A percentile compares a stretch with the other conserved stretches of the same genome.
Conservation (phyloP, 495 filamentous ascomycete genomes). For the Lasiosphaeria ovina region DNA sequence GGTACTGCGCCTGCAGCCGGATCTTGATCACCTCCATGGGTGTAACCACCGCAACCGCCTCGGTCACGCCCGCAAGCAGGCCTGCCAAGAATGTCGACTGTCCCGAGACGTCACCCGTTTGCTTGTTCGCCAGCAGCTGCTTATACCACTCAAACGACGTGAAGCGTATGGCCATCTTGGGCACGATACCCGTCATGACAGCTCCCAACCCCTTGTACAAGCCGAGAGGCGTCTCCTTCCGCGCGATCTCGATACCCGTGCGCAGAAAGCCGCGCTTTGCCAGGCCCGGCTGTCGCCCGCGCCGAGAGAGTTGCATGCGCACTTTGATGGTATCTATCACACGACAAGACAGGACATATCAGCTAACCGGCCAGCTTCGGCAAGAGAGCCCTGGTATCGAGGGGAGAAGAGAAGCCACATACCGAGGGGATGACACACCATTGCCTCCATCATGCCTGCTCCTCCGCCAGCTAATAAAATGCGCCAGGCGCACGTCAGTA, state of each 20-base stretch:
- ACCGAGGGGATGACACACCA: slow-evolving; percentile 95
- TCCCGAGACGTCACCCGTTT: slow-evolving; percentile 67
- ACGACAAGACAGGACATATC: neutral
- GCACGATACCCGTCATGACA: slow-evolving; percentile 93
- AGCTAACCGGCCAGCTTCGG: neutral
- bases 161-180: slow-evolving; percentile 99
- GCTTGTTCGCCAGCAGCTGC: slow-evolving; percentile 63
- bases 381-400: neutral
- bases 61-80: slow-evolving; percentile 88
- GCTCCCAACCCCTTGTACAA: slow-evolving; percentile 96
- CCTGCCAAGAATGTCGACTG: slow-evolving; percentile 85
- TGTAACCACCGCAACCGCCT: slow-evolving; percentile 92
- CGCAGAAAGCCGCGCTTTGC: slow-evolving; percentile 81
- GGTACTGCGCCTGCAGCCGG: slow-evolving; percentile 93
- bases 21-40: slow-evolving; percentile 99
- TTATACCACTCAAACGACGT: slow-evolving; percentile 97
- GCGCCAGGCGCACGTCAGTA: slow-evolving; percentile 17
- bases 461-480: slow-evolving; percentile 77
- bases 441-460: slow-evolving; percentile 98
- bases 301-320: slow-evolving; percentile 95
- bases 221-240: slow-evolving; percentile 83
- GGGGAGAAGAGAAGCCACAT: slow-evolving; percentile 29
- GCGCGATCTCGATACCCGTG: slow-evolving; percentile 85
- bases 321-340: slow-evolving; percentile 92
- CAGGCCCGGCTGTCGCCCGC: slow-evolving; percentile 78